Evolutionary conservation across 2,329 filamentous ascomycete species (phyloP), one percentile per base, ranked within the genome.

Genomic region (Colletotrichum tamarilloi): DNA sequence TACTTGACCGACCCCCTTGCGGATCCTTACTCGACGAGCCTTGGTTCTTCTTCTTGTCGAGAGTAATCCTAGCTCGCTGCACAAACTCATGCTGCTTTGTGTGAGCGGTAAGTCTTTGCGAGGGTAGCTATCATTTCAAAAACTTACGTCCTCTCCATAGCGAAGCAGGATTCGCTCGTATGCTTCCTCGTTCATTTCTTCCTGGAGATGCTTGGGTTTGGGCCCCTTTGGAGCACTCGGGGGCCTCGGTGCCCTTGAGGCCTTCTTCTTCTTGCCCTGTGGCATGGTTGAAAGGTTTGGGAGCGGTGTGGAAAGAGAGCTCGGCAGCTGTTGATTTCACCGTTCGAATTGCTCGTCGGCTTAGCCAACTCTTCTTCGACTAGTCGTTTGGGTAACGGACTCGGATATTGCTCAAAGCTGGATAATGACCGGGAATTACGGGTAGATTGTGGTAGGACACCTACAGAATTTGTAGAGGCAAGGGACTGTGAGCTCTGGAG

Each of bases 161-260:
- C 8, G 9, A 11, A 35, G 32, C 32, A 12, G 32, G 11, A 35
- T 35, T 35, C 32, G 32, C 32, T 35, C 32, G 32, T 35, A 35
- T 35, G 32, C 32, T 8, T 35, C 32, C 32, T 35, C 32, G 32
- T 12, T 35, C 32, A 35, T 35, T 11, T 35, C 32, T 35, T 35
- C 32, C 32, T 35, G 32, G 11, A 35, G 32, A 12, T 35, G 9
- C 32, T 35, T 35, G 32, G 32, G 32, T 11, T 35, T 35, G 11
- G 32, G 32, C 32, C 32, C 32, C 32, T 35, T 35, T 35, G 32
- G 32, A 12, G 4, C 32, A 11, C 11, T 35, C 11, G 11, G 32
- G 32, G 32, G 14, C 85, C 85, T 49, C 82, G 80, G 4, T 5
- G 83, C 82, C 19, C 81, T 81, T 3, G 83, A 80, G 74, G 86